phyloP scores from a whole-genome alignment of 306 rosid genomes.

The Lupinus albus region DNA sequence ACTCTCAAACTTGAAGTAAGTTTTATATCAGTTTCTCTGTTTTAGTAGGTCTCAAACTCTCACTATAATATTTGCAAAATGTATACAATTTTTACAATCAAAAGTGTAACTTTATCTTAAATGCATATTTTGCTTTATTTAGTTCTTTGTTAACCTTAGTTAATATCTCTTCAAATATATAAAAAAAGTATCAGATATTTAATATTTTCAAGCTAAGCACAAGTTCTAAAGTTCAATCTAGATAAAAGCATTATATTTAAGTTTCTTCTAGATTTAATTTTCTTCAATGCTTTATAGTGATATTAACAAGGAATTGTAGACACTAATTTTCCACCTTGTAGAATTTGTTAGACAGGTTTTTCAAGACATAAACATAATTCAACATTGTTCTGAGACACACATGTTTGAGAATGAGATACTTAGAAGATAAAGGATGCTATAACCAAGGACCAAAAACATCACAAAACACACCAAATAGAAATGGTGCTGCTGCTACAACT shows the following conservation, averaged over 20 bases:
- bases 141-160: not conserved
- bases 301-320: constrained; percentile 22
- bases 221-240: constrained; percentile 5
- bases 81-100: not conserved
- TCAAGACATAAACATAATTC: not conserved
- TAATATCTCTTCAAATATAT: not conserved
- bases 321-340: constrained; percentile 22
- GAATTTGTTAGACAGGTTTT: constrained; percentile 20
- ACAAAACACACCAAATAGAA: constrained; percentile 59
- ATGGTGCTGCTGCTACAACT: constrained; percentile 45
- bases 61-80: not conserved
- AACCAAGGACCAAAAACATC: constrained; percentile 49
- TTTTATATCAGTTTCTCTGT: constrained; percentile 34
- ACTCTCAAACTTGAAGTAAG: constrained; percentile 55
- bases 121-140: constrained; percentile 2
- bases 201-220: constrained; percentile 6
- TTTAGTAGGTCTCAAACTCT: constrained; percentile 5
- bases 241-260: not conserved
- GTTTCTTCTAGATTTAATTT: constrained; percentile 18
- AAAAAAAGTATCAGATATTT: constrained; percentile 39
- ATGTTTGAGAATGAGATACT: constrained; percentile 66
- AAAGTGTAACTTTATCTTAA: not conserved
- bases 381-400: constrained; percentile 10
- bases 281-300: not conserved
- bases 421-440: constrained; percentile 75